Evolutionary conservation across 805 yeast species (phyloP).

Genomic region (Spathaspora hagerdaliae): DNA sequence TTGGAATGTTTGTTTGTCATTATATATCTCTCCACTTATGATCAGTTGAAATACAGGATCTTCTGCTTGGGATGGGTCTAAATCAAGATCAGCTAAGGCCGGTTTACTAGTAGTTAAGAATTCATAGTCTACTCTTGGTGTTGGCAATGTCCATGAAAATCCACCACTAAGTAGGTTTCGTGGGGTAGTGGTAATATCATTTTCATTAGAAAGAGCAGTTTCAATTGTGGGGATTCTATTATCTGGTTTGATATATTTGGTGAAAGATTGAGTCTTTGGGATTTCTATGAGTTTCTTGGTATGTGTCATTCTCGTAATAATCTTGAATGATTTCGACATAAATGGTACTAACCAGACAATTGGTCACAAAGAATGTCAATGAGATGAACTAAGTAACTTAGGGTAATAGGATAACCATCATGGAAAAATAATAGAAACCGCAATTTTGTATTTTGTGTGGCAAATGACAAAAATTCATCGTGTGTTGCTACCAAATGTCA

Average conservation of each 20-base stretch:
- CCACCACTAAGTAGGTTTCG: slow-evolving; percentile 51
- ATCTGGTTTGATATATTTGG: slow-evolving; percentile 26
- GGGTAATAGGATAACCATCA: no score
- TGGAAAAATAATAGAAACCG: no score
- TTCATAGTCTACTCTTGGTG: slow-evolving; percentile 46
- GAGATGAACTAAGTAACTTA: no score
- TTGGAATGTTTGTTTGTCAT: slow-evolving; percentile 22
- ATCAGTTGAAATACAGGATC: slow-evolving; percentile 48
- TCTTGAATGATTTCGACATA: background rate
- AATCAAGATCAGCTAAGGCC: slow-evolving; percentile 61
- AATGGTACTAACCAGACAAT: background rate
- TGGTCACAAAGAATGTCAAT: no score
- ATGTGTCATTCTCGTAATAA: slow-evolving; percentile 4
- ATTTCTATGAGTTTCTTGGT: slow-evolving; percentile 20
- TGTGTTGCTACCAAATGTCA: no score
- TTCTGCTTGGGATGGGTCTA: slow-evolving; percentile 33
- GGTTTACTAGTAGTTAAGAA: slow-evolving; percentile 55
- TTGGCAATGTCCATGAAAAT: slow-evolving; percentile 73
- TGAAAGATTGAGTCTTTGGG: slow-evolving; percentile 28
- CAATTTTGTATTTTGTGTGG: no score
- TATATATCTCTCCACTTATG: slow-evolving; percentile 55
- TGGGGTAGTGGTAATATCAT: slow-evolving; percentile 32
- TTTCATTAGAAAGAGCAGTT: slow-evolving; percentile 24
- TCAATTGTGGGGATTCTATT: slow-evolving; percentile 19
- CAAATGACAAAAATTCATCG: no score